Base-by-base conservation (phyloP, 2,329 filamentous ascomycete genomes). In the Sordariomycetes sp. region DNA sequence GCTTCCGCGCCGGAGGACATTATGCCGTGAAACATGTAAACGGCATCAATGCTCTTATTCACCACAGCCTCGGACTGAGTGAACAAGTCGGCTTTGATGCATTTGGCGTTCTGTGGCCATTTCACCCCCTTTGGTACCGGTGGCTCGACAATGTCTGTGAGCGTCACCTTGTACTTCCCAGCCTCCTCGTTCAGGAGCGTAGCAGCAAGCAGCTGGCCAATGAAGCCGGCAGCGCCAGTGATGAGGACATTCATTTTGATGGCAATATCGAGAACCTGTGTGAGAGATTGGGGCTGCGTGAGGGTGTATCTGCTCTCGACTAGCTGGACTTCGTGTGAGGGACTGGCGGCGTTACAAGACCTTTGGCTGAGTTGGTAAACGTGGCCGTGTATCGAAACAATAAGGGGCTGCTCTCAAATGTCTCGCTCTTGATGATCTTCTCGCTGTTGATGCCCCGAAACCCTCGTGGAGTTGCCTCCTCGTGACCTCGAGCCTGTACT, bases 191-290 rank as follows among this genome's bases (percentile, higher is more conserved):
- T 57, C 21, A 80, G 57, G 4, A 81, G 63, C 23, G 72, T 66
- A 33, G 63, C 61, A 3, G 73, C 66, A 17, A 81, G 64, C 29
- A 72, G 63, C 50, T 79, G 75, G 47, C 76, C 75, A 37, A 82
- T 70, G 50, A 81, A 80, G 39, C 77, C 77, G 29, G 70, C 70
- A 7, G 67, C 75, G 5, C 77, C 76, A 8, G 76, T 81, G 45
- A 81, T 76, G 48, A 80, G 67, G 26, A 81, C 64, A n/a, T 42
- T 45, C 38, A 43, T 47, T n/a, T n/a, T n/a, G n/a, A n/a, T n/a
- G n/a, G n/a, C n/a, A n/a, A n/a, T n/a, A n/a, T n/a, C n/a, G n/a
- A n/a, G n/a, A n/a, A n/a, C n/a, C n/a, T n/a, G n/a, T n/a, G n/a
- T n/a, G n/a, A n/a, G n/a, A n/a, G n/a, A n/a, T n/a, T n/a, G n/a